Evolutionary conservation across 2,329 filamentous ascomycete genomes (phyloP).

Genomic region (Aspergillus chevalieri): DNA sequence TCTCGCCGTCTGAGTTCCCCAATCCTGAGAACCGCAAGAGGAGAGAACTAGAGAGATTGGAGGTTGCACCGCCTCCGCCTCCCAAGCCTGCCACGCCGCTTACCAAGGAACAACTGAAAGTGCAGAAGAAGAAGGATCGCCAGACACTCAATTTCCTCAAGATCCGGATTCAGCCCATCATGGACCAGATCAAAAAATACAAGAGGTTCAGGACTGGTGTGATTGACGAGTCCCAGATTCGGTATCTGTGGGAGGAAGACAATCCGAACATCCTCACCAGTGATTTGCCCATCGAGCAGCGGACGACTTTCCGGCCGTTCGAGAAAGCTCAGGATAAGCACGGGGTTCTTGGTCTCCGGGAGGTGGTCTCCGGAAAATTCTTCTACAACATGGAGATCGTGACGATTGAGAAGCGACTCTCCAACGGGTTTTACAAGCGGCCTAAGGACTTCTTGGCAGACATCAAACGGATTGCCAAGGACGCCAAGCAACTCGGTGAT

Average conservation of each 20-base stretch:
- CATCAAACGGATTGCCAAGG: conserved; percentile 75
- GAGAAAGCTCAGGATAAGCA: conserved; percentile 74
- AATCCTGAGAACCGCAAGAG: conserved; percentile 81
- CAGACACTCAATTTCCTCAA: conserved; percentile 82
- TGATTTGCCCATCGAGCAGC: conserved; percentile 53
- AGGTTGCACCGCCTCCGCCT: conserved; percentile 67
- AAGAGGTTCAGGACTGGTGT: conserved; percentile 78
- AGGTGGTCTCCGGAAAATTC: conserved; percentile 72
- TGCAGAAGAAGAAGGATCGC: conserved; percentile 73
- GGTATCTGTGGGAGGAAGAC: conserved; percentile 77
- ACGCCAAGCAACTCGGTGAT: conserved; percentile 77
- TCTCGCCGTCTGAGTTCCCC: conserved; percentile 77
- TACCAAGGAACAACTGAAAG: conserved; percentile 73
- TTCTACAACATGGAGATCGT: conserved; percentile 93
- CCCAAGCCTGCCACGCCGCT: conserved; percentile 55
- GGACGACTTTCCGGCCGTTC: conserved; percentile 63
- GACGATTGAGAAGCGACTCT: conserved; percentile 91
- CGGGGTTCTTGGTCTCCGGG: conserved; percentile 67
- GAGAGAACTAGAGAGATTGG: conserved; percentile 70
- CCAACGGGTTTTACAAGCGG: conserved; percentile 91
- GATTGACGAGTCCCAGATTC: conserved; percentile 66
- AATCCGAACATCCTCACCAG: conserved; percentile 62
- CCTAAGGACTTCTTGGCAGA: conserved; percentile 85
- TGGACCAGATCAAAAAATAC: conserved; percentile 96
- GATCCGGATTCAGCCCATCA: conserved; percentile 82